A percentile compares a stretch with the other conserved stretches of the same genome.
phyloP scores from a whole-genome alignment of 352 stramenopile genomes.

The Bremia lactucae region DNA sequence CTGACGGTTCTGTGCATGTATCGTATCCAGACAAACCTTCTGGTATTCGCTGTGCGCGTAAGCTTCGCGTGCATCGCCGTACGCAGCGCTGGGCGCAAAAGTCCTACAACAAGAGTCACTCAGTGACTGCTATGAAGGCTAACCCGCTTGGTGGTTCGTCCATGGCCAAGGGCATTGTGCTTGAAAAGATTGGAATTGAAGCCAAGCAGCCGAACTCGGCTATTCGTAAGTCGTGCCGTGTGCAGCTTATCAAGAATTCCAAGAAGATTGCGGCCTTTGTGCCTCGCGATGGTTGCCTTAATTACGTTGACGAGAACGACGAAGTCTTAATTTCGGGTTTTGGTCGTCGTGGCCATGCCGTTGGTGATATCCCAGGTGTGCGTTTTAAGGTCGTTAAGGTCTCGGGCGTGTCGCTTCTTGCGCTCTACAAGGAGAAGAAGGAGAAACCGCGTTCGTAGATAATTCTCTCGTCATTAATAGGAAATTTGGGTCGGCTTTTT shows the following conservation, averaged over 20 bases:
- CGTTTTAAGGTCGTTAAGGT: slow-evolving; percentile 99
- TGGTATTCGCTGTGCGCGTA: slow-evolving; percentile 98
- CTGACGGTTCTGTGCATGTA: slow-evolving; percentile 4
- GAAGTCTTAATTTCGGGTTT: slow-evolving; percentile 99
- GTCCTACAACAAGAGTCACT: slow-evolving; percentile 99
- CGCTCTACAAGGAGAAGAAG: slow-evolving; percentile 99
- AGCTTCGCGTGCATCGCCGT: slow-evolving; percentile 97
- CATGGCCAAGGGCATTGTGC: slow-evolving; percentile 99
- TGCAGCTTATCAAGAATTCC: slow-evolving; percentile 99
- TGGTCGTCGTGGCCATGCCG: slow-evolving; percentile 97
- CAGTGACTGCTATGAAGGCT: slow-evolving; percentile 98
- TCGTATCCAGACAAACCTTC: slow-evolving; percentile 90
- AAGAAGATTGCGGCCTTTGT: slow-evolving; percentile 99
- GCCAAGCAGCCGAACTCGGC: slow-evolving; percentile 99
- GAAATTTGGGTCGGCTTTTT: slow-evolving; percentile 7
- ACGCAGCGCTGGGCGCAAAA: slow-evolving; percentile 97
- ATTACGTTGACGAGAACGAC: slow-evolving; percentile 99
- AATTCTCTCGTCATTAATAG: slow-evolving; percentile 12
- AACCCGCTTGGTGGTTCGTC: slow-evolving; percentile 99
- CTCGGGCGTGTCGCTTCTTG: slow-evolving; percentile 96
- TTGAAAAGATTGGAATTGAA: slow-evolving; percentile 99
- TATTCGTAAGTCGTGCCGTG: slow-evolving; percentile 99
- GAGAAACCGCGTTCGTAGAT: slow-evolving; percentile 98
- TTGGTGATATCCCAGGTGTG: slow-evolving; percentile 99
- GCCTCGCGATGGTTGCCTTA: slow-evolving; percentile 99